A percentile compares a stretch with the other conserved stretches of the same genome.
Evolutionary conservation across 2,329 filamentous ascomycete genomes (phyloP).

Genomic region (Colletotrichum orbiculare): DNA sequence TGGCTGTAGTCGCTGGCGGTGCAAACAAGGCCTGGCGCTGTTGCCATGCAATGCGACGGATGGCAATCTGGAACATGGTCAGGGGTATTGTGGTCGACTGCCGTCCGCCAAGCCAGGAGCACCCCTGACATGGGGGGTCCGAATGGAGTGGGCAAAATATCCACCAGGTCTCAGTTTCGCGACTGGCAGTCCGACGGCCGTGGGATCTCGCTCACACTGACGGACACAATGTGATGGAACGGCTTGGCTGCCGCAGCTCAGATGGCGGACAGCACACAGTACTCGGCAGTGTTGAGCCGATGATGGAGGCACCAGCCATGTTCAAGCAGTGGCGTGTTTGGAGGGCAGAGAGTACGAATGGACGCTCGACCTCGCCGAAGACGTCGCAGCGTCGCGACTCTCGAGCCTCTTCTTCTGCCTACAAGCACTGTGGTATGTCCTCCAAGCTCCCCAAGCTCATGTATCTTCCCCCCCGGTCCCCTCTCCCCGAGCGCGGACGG

Average conservation of each 20-base stretch:
- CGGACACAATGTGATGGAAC: too few relatives aligned
- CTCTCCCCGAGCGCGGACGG: conserved; percentile 15
- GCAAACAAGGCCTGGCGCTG: conserved; percentile 9
- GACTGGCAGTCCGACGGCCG: not conserved
- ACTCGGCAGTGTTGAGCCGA: too few relatives aligned
- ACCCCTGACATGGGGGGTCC: conserved; percentile 15
- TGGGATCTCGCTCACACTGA: not conserved
- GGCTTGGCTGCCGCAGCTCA: not conserved
- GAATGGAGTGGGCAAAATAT: too few relatives aligned
- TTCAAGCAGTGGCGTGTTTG: too few relatives aligned
- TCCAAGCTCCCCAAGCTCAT: too few relatives aligned
- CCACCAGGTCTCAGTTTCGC: not conserved
- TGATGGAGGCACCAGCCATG: too few relatives aligned
- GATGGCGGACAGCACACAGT: not conserved
- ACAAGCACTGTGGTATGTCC: too few relatives aligned
- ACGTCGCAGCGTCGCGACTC: conserved; percentile 18
- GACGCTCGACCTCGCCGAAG: not conserved
- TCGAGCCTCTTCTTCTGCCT: too few relatives aligned
- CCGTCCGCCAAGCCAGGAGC: conserved; percentile 19
- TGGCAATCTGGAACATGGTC: conserved; percentile 32
- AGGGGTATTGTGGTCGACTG: conserved; percentile 18
- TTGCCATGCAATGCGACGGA: conserved; percentile 25
- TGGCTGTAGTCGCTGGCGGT: not conserved
- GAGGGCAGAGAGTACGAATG: too few relatives aligned
- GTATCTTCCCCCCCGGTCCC: conserved; percentile 5